Base-by-base conservation (phyloP, 108 stramenopile species). In the Seminavis robusta region DNA sequence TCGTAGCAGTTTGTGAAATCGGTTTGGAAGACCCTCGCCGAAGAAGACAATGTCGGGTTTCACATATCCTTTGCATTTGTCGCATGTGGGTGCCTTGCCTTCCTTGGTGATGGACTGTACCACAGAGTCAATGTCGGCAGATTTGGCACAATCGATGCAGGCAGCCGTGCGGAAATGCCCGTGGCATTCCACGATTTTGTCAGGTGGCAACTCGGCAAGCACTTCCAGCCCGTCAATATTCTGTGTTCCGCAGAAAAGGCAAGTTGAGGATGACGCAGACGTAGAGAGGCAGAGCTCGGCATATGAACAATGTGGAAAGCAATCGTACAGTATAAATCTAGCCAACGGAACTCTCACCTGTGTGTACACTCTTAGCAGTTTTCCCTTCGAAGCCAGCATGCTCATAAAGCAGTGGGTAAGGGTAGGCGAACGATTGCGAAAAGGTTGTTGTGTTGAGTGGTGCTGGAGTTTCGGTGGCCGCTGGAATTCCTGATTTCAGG, bases 21-120 rank as follows among this genome's bases (percentile, higher is more conserved):
- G 67, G 13, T 29, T 17, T 7, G 96, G 94, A 27, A 95, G 60
- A 20, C 40, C 59, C 61, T 98, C 97, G 0, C 97, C 97, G 71
- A 98, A 98, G 58, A 98, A 98, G n/a, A 94, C 92, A 68, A 98
- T 95, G 62, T 96, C 92, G 10, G 97, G 97, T 63, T 98, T 98
- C 1, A 95, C 90, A 24, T 71, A 56, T 5, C 86, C 83, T 23
- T 48, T 49, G 47, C 96, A 98, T 11, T 51, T 28, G 26, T 23
- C 2, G 47, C 96, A 98, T 0, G 36, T 52, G 0, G 93, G 89
- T 4, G 70, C 75, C 16, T 52, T 42, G 34, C 73, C 74, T 4
- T 80, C 56, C 24, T 76, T 59, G 9, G 91, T 53, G 54, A 94
- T 89, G 15, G 59, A 52, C 9, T 73, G 47, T 52, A 83, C 77